These are phyloP conservation scores for Pseudocercospora ulei DNA, from an alignment of 2,329 filamentous ascomycete species.

Conservation along the genomic window DNA sequence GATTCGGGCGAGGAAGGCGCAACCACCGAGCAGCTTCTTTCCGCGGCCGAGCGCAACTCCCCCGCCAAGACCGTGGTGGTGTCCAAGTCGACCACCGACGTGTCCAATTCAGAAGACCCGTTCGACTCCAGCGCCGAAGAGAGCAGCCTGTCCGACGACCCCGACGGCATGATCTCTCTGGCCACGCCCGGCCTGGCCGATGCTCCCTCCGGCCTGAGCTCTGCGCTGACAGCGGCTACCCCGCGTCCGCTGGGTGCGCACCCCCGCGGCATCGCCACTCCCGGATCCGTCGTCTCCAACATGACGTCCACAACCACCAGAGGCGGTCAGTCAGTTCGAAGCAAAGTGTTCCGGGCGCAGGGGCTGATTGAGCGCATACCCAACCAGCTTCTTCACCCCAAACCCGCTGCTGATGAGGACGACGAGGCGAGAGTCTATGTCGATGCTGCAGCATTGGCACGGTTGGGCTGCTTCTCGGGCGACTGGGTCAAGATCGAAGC, in stretches of 20 bases:
- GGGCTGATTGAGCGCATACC: slow-evolving; percentile 64
- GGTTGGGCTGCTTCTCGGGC: slow-evolving; percentile 91
- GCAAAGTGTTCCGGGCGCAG: slow-evolving; percentile 75
- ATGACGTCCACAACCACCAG: slow-evolving; percentile 77
- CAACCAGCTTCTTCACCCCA: slow-evolving; percentile 72
- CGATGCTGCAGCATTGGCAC: slow-evolving; percentile 72
- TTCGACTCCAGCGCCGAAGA: slow-evolving; percentile 56
- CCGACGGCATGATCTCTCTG: slow-evolving; percentile 87
- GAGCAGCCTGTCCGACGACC: slow-evolving; percentile 80
- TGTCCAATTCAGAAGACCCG: slow-evolving; percentile 43
- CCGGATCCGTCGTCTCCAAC: slow-evolving; percentile 79
- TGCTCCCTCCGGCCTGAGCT: slow-evolving; percentile 68
- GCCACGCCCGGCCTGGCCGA: slow-evolving; percentile 67
- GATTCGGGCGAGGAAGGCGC: slow-evolving; percentile 50
- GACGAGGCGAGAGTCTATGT: slow-evolving; percentile 81
- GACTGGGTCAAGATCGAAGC: slow-evolving; percentile 88
- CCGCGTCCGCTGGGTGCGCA: slow-evolving; percentile 63
- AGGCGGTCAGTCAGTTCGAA: slow-evolving; percentile 55
- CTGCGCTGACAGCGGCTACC: slow-evolving; percentile 69
- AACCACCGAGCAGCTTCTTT: slow-evolving; percentile 84
- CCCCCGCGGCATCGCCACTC: slow-evolving; percentile 66
- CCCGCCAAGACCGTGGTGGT: slow-evolving; percentile 36
- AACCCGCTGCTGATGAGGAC: slow-evolving; percentile 73
- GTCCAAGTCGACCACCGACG: slow-evolving; percentile 34
- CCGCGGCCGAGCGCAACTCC: slow-evolving; percentile 65